Base-by-base conservation (phyloP, 139 green algal genomes). In the Asterochloris sp. region DNA sequence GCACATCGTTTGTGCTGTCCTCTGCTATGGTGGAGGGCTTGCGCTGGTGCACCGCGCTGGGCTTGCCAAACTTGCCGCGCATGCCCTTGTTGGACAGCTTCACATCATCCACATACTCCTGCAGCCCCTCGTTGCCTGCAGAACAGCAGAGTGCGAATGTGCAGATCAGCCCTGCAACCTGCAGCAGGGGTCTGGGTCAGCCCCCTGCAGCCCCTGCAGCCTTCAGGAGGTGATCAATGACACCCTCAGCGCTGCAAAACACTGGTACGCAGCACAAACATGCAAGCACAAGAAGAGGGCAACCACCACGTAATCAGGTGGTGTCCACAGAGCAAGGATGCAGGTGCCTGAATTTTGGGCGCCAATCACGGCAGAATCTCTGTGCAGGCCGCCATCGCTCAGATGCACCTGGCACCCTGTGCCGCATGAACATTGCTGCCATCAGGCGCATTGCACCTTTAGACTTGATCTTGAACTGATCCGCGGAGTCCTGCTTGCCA, bases 391-490 rank as follows among this genome's bases (percentile, higher is more conserved):
- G 66, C 66, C 21, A 26, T 21, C 8, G 66, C 66, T 26, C 21
- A 71, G 17, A 24, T 71, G 21, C 66, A 54, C 38, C 38, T 10
- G 38, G 38, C 38, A 54, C 38, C 38, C 38, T 54, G 38, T 54
- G 38, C 38, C 38, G 6, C 38, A 54, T 54, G 38, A 2, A 54
- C 38, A 6, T 54, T 2, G 2, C 6, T 54, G 38, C 6, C 38
- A 6, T 2, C 38, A 54, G 17, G 74, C 67, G 8, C 38, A n/a
- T 10, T 16, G 10, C 29, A 82, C 78, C 78, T 74, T 82, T 62
- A 63, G 78, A 82, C 28, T 82, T 82, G 78, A 82, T 82, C 29
- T 74, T 61, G 24, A 82, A 82, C 27, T 28, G 28, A 63, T 26
- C 16, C 21, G 78, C 47, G 26, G 26, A 62, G n/a, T 73, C 78